These are phyloP conservation scores for Arabis hirsuta DNA, from an alignment of 345 rosid species.

Conservation along the genomic window DNA sequence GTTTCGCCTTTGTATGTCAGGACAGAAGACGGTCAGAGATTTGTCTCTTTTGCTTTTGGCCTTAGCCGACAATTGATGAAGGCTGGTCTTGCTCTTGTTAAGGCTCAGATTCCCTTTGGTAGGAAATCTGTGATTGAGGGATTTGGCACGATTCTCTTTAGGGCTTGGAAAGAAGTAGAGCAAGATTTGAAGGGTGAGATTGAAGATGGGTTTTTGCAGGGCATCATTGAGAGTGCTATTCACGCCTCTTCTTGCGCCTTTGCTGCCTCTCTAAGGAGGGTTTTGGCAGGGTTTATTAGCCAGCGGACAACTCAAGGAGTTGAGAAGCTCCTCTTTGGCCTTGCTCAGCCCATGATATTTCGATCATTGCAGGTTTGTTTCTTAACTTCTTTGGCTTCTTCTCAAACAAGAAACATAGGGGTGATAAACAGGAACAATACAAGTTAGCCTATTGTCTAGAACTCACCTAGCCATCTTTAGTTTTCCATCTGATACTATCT, in stretches of 20 bases:
- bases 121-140: conserved; percentile 91
- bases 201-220: conserved; percentile 74
- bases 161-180: conserved; percentile 79
- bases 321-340: conserved; percentile 79
- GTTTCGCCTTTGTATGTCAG: conserved; percentile 78
- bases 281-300: conserved; percentile 73
- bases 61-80: conserved; percentile 75
- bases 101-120: conserved; percentile 83
- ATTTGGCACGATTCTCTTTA: conserved; percentile 73
- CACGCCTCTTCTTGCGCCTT: conserved; percentile 56
- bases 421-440: neutral
- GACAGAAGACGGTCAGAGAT: conserved; percentile 83
- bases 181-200: conserved; percentile 66
- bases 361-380: conserved; percentile 78
- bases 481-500: conserved; percentile 12
- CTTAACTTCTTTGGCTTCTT: neutral
- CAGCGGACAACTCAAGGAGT: conserved; percentile 79
- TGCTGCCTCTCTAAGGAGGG: conserved; percentile 77
- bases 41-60: conserved; percentile 71
- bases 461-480: conserved; percentile 9
- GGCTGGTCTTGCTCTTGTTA: conserved; percentile 79
- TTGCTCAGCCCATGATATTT: conserved; percentile 87
- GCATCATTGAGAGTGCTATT: conserved; percentile 73
- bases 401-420: neutral
- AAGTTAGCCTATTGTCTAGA: neutral